These are phyloP conservation scores for Pyrenophora graminea DNA, from an alignment of 2,329 filamentous ascomycete genomes.

Conservation along the genomic window DNA sequence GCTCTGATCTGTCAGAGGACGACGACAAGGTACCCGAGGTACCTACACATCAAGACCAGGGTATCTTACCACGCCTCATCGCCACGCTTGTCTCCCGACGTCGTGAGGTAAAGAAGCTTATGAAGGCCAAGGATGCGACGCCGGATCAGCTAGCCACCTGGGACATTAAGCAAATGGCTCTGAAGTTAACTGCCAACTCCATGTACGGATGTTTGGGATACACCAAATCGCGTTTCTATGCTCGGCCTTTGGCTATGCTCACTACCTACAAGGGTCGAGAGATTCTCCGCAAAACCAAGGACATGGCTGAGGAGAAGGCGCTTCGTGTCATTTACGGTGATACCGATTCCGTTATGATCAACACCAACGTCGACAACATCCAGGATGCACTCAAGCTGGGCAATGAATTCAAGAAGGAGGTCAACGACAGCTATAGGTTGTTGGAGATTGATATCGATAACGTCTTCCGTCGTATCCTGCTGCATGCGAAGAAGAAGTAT, in stretches of 20 bases:
- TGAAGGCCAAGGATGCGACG: constrained; percentile 91
- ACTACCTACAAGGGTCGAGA: constrained; percentile 97
- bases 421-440: constrained; percentile 90
- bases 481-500: constrained; percentile 99
- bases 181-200: constrained; percentile 97
- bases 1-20: constrained; percentile 71
- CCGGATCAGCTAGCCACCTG: constrained; percentile 86
- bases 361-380: constrained; percentile 94
- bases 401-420: constrained; percentile 89
- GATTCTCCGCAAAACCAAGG: constrained; percentile 94
- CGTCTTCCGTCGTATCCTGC: constrained; percentile 86
- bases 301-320: constrained; percentile 86
- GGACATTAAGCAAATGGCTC: constrained; percentile 96
- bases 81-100: constrained; percentile 86
- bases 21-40: constrained; percentile 90
- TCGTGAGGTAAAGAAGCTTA: constrained; percentile 90
- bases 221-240: constrained; percentile 95
- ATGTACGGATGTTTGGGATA: constrained; percentile 99
- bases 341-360: constrained; percentile 99
- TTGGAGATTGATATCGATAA: constrained; percentile 99
- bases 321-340: constrained; percentile 98
- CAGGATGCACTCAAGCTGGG: constrained; percentile 89
- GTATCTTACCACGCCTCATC: constrained; percentile 88
- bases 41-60: constrained; percentile 74
- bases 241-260: constrained; percentile 89